phyloP scores from a whole-genome alignment of 1,284 basidiomycete genomes.

The Naganishia sp. region DNA sequence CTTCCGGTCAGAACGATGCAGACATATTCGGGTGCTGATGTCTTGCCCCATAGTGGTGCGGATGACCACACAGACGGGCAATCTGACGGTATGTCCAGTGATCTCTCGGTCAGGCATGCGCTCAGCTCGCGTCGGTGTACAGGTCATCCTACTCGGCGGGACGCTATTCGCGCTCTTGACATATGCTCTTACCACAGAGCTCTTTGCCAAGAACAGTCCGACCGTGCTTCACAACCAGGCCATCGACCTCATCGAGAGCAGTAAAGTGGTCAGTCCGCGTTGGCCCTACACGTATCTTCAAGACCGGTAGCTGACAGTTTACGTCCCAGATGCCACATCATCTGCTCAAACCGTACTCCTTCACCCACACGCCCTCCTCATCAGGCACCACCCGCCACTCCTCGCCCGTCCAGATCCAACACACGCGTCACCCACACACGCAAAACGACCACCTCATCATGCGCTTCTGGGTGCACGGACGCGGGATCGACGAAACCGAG shows the following conservation, averaged over 20 bases:
- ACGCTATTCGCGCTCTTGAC: slow-evolving; percentile 75
- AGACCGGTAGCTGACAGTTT: not conserved
- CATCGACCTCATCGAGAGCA: slow-evolving; percentile 77
- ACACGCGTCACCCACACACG: slow-evolving; percentile 45
- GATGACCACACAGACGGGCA: slow-evolving; percentile 75
- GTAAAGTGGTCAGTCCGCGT: slow-evolving; percentile 61
- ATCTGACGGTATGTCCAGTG: slow-evolving; percentile 60
- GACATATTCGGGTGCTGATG: not conserved
- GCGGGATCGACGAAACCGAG: slow-evolving; percentile 49
- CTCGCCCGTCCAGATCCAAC: slow-evolving; percentile 44
- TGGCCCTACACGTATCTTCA: slow-evolving; percentile 34
- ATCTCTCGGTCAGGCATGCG: too few species aligned
- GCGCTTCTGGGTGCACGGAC: slow-evolving; percentile 53
- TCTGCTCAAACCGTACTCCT: slow-evolving; percentile 52
- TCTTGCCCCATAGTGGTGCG: slow-evolving; percentile 62
- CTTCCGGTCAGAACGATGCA: slow-evolving; percentile 41
- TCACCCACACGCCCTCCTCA: slow-evolving; percentile 51
- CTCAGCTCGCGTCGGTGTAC: not conserved
- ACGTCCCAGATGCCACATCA: slow-evolving; percentile 45
- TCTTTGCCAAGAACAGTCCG: slow-evolving; percentile 90
- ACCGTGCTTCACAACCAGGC: slow-evolving; percentile 84
- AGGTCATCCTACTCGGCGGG: slow-evolving; percentile 75
- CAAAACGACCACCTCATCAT: slow-evolving; percentile 52
- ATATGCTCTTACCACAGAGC: slow-evolving; percentile 82
- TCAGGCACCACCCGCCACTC: slow-evolving; percentile 48